phyloP scores from a whole-genome alignment of 345 rosid species.

The Leavenworthia alabamica region DNA sequence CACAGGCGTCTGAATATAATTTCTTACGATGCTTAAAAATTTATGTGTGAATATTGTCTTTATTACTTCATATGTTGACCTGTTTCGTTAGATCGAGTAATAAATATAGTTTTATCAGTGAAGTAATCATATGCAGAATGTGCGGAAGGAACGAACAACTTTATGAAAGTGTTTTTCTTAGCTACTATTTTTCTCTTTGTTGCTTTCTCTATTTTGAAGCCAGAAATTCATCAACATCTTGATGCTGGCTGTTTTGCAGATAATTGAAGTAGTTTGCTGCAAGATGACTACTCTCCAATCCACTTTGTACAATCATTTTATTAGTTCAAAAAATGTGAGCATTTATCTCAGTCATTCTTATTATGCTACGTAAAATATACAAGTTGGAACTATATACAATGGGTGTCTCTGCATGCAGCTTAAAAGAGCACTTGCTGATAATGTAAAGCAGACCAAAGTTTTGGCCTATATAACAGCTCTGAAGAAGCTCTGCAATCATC shows the following conservation, averaged over 20 bases:
- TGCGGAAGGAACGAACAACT: background rate
- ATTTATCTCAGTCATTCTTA: slow-evolving; percentile 19
- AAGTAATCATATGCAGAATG: background rate
- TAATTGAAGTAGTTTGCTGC: slow-evolving; percentile 97
- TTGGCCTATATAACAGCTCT: slow-evolving; percentile 97
- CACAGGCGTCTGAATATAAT: background rate
- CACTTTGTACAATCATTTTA: slow-evolving; percentile 79
- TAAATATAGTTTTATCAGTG: background rate
- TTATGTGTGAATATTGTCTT: background rate
- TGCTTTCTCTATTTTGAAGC: slow-evolving; percentile 1
- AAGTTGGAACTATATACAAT: slow-evolving; percentile 7
- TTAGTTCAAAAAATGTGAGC: slow-evolving; percentile 90
- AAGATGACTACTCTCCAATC: slow-evolving; percentile 90
- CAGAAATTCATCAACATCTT: slow-evolving; percentile 15
- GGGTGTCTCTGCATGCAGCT: slow-evolving; percentile 46
- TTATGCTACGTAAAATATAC: background rate
- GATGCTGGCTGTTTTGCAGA: slow-evolving; percentile 47
- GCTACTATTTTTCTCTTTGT: slow-evolving; percentile 11
- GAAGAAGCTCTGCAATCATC: slow-evolving; percentile 99
- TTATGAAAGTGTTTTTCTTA: slow-evolving; percentile 11
- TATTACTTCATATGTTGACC: background rate
- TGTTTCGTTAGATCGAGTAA: slow-evolving; percentile 3
- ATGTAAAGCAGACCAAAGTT: slow-evolving; percentile 77
- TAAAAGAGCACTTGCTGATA: slow-evolving; percentile 70
- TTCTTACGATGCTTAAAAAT: background rate